A percentile compares a stretch with the other conserved stretches of the same genome.
These are phyloP conservation scores for Acacia acuminata DNA, from an alignment of 306 rosid genomes.

Conservation along the genomic window DNA sequence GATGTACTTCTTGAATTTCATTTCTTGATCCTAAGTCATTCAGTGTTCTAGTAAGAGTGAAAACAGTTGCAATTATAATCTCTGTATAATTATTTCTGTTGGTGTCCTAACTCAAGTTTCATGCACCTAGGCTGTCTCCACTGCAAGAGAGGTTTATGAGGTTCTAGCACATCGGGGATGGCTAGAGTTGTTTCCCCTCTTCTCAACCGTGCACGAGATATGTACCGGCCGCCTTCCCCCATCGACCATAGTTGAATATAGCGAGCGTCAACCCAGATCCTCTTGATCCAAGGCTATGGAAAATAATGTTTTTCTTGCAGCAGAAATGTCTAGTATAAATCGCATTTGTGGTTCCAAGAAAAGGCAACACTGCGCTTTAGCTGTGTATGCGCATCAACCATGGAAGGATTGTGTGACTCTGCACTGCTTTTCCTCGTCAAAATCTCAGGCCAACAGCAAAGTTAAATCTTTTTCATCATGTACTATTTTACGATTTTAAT, in stretches of 20 bases:
- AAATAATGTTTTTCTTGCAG: too few relatives aligned
- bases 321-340: neutral
- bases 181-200: slow-evolving; percentile 80
- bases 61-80: neutral
- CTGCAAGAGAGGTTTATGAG: slow-evolving; percentile 85
- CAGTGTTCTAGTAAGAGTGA: too few relatives aligned
- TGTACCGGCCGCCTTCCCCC: slow-evolving; percentile 81
- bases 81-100: neutral
- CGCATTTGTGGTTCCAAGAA: slow-evolving; percentile 1
- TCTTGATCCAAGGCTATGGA: slow-evolving; percentile 21
- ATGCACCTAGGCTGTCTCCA: slow-evolving; percentile 76
- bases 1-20: too few relatives aligned
- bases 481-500: neutral
- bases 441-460: slow-evolving; percentile 2
- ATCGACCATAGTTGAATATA: slow-evolving; percentile 73
- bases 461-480: slow-evolving; percentile 12
- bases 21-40: too few relatives aligned
- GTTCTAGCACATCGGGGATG: slow-evolving; percentile 82
- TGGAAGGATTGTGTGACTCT: slow-evolving; percentile 9
- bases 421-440: slow-evolving; percentile 7
- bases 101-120: slow-evolving; percentile 29
- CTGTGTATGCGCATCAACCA: neutral
- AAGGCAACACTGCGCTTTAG: slow-evolving; percentile 13
- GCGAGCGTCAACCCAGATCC: slow-evolving; percentile 48
- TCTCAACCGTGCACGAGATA: slow-evolving; percentile 82